A percentile compares a stretch with the other conserved stretches of the same genome.
phyloP scores from a whole-genome alignment of 352 stramenopile species.

The Globisporangium cylindrosporum region DNA sequence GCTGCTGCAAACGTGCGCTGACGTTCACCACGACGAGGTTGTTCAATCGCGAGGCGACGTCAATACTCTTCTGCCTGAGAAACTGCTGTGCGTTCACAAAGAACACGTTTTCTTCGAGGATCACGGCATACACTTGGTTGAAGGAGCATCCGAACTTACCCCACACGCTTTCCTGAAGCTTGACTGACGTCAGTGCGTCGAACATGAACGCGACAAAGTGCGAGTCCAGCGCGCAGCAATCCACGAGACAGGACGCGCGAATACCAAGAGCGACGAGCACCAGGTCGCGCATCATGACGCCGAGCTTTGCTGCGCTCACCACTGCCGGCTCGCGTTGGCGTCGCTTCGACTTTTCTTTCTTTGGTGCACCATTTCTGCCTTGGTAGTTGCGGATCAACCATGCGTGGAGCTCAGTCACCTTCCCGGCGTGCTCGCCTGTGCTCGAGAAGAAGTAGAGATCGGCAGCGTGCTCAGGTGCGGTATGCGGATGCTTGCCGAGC shows the following conservation, averaged over 20 bases:
- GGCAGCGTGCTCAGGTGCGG: neutral
- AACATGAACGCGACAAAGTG: conserved; percentile 25
- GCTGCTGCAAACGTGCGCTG: conserved; percentile 20
- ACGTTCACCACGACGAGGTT: conserved; percentile 33
- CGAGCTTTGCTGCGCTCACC: conserved; percentile 25
- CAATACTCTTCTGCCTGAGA: conserved; percentile 30
- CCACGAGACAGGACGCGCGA: conserved; percentile 40
- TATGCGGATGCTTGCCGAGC: neutral
- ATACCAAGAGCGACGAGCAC: conserved; percentile 34
- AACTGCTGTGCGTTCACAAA: conserved; percentile 36
- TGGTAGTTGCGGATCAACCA: neutral
- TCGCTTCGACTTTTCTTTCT: neutral
- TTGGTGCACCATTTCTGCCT: neutral
- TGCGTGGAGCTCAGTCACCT: neutral
- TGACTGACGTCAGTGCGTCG: conserved; percentile 10
- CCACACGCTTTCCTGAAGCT: neutral
- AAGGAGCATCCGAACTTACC: neutral
- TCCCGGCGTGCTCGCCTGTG: neutral
- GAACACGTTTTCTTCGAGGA: conserved; percentile 43
- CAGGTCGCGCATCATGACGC: conserved; percentile 33
- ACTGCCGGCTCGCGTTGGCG: neutral
- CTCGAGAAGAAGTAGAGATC: neutral
- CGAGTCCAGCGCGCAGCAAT: conserved; percentile 33
- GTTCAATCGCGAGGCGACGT: conserved; percentile 19
- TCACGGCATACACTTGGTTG: conserved; percentile 22